phyloP scores from a whole-genome alignment of 768 basidiomycete genomes.

The Tulasnella sp. region DNA sequence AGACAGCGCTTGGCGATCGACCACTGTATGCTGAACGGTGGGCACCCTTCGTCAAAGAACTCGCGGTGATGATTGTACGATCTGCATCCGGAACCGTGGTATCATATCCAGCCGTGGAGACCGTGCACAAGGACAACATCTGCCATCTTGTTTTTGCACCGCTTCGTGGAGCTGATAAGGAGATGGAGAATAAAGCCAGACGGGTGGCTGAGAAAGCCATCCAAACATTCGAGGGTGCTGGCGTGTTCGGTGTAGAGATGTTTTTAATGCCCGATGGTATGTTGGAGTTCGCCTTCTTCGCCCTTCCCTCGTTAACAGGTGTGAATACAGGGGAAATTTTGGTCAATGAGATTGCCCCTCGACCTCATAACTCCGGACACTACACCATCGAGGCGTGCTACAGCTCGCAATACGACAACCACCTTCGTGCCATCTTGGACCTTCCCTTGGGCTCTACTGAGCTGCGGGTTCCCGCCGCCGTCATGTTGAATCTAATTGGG shows the following conservation, averaged over 20 bases:
- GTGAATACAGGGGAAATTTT: conserved; percentile 52
- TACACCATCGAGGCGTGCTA: conserved; percentile 98
- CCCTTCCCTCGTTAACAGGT: background rate
- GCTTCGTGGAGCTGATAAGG: conserved; percentile 47
- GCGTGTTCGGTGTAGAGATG: conserved; percentile 98
- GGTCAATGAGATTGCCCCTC: conserved; percentile 95
- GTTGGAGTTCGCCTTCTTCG: conserved; percentile 28
- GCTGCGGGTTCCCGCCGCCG: conserved; percentile 79
- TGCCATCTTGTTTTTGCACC: conserved; percentile 93
- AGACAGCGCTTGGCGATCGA: conserved; percentile 49
- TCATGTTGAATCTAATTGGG: conserved; percentile 96
- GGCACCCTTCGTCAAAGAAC: conserved; percentile 83
- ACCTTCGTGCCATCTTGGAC: conserved; percentile 87
- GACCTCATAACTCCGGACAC: conserved; percentile 98
- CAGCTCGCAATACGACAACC: conserved; percentile 96
- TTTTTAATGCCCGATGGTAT: conserved; percentile 84
- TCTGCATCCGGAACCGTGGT: conserved; percentile 64
- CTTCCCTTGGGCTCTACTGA: conserved; percentile 85
- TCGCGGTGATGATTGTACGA: conserved; percentile 96
- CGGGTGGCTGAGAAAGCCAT: conserved; percentile 76
- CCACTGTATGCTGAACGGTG: conserved; percentile 92
- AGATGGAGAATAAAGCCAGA: conserved; percentile 51
- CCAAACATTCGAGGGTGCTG: conserved; percentile 74
- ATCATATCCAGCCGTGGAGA: conserved; percentile 92
- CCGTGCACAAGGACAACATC: conserved; percentile 88